These are phyloP conservation scores for Neurospora crassa DNA, from an alignment of 2,329 filamentous ascomycete species.

Conservation along the genomic window DNA sequence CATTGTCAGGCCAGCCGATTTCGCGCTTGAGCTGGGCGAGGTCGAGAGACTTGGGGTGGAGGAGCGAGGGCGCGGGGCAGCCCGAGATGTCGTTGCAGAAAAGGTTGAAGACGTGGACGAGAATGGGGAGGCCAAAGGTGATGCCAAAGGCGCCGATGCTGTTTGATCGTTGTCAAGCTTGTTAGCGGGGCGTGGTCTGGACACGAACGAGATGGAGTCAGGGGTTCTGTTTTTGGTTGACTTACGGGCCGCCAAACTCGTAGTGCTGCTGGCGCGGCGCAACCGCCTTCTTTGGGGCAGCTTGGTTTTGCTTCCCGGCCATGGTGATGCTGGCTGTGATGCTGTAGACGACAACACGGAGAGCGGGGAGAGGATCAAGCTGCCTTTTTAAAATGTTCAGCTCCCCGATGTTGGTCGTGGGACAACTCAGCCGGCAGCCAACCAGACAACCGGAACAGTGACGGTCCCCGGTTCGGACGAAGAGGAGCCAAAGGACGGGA, in stretches of 20 bases:
- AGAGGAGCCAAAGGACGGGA: background rate
- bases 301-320: conserved; percentile 13
- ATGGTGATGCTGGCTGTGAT: conserved; percentile 5
- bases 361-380: background rate
- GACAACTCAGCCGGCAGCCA: background rate
- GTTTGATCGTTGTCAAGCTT: background rate
- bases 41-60: conserved; percentile 62
- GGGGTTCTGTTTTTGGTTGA: background rate
- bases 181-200: conserved; percentile 1
- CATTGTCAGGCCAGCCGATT: conserved; percentile 69
- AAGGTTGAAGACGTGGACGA: conserved; percentile 73
- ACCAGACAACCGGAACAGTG: background rate
- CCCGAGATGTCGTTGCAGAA: conserved; percentile 88
- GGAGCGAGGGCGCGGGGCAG: conserved; percentile 75
- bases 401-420: background rate
- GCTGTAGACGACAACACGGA: background rate
- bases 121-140: conserved; percentile 68
- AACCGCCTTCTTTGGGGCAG: conserved; percentile 15
- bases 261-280: conserved; percentile 30
- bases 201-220: background rate
- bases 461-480: background rate
- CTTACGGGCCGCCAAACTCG: conserved; percentile 43
- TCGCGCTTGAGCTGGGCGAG: conserved; percentile 67
- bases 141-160: conserved; percentile 71
- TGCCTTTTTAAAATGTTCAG: background rate